A percentile compares a stretch with the other conserved stretches of the same genome.
phyloP scores from a whole-genome alignment of 164 flowering plant genomes.

The Aristolochia contorta region DNA sequence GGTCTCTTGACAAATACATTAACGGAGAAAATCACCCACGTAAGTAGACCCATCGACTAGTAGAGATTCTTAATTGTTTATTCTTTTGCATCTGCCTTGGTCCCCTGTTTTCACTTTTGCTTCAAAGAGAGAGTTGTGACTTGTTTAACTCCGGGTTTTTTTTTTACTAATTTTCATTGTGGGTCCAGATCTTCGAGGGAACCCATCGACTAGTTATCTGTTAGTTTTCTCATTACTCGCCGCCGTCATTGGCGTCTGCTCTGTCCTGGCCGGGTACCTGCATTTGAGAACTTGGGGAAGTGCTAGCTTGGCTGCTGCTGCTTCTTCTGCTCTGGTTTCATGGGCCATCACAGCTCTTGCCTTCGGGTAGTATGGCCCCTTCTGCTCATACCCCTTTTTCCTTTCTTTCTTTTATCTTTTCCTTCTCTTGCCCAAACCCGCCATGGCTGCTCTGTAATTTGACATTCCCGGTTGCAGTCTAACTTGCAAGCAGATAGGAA shows the following conservation, averaged over 20 bases:
- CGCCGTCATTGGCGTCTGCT: constrained; percentile 32
- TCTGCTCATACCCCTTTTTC: no score
- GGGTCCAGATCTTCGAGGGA: constrained; percentile 44
- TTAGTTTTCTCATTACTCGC: constrained; percentile 33
- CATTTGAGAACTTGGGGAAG: constrained; percentile 35
- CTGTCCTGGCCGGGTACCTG: constrained; percentile 28
- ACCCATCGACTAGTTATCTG: constrained; percentile 37
- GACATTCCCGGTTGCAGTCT: constrained; percentile 31
- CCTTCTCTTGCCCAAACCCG: no score
- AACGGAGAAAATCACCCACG: constrained; percentile 48
- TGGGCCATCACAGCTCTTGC: constrained; percentile 45
- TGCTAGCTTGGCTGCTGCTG: constrained; percentile 37
- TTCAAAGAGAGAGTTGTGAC: no score
- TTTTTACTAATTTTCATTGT: no score
- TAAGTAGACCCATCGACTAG: constrained; percentile 30
- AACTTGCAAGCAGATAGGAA: constrained; percentile 39
- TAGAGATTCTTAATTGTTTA: no score
- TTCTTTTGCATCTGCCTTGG: no score
- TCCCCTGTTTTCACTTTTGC: no score
- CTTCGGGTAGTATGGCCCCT: constrained; percentile 36
- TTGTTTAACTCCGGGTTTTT: no score
- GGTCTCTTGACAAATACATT: constrained; percentile 57
- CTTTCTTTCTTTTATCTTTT: no score
- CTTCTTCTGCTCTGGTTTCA: constrained; percentile 33
- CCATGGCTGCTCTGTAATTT: no score